Conservation (phyloP, 129 eudicot species). For the Gnaphalium uliginosum region DNA sequence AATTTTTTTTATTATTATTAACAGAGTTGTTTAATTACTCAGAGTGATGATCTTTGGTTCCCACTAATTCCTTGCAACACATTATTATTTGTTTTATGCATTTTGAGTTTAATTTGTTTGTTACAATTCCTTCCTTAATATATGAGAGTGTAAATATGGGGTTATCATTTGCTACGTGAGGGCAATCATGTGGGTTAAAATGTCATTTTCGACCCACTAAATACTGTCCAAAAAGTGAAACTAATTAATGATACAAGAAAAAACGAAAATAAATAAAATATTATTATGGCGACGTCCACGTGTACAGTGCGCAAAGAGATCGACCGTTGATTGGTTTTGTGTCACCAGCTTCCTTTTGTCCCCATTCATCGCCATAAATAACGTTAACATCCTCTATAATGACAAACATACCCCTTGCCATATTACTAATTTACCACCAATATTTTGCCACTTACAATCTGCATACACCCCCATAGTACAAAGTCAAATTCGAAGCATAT, state of each 20-base stretch:
- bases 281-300: not conserved
- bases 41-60: no score
- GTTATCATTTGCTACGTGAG: not conserved
- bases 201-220: slow-evolving; percentile 8
- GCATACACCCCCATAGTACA: no score
- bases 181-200: slow-evolving; percentile 9
- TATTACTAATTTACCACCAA: no score
- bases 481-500: no score
- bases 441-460: no score
- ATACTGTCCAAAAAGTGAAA: not conserved
- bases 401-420: not conserved
- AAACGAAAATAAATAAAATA: not conserved
- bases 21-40: no score
- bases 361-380: slow-evolving; percentile 16
- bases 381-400: not conserved
- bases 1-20: no score
- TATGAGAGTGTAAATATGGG: not conserved
- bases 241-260: not conserved
- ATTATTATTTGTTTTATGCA: no score
- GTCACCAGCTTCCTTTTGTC: slow-evolving; percentile 18
- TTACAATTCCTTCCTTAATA: no score
- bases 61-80: no score
- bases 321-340: slow-evolving; percentile 22
- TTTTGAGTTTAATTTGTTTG: no score
- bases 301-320: slow-evolving; percentile 12